These are phyloP conservation scores for Boletus speciosus DNA, from an alignment of 768 basidiomycete species.

Conservation along the genomic window DNA sequence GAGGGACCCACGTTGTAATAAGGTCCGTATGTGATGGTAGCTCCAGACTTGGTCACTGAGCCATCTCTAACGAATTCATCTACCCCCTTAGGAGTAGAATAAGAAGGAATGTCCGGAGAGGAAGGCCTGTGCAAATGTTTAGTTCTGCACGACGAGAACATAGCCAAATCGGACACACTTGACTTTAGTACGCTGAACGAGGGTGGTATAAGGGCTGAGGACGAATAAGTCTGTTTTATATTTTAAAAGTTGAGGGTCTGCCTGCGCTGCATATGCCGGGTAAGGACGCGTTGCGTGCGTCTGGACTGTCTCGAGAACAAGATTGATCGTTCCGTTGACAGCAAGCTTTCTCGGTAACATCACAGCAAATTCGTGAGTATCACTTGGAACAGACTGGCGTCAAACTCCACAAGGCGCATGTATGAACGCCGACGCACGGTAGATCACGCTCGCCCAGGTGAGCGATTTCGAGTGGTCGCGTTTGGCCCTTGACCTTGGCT, in stretches of 20 bases:
- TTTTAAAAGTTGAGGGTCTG: conserved; percentile 74
- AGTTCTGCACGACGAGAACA: neutral
- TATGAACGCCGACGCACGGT: conserved; percentile 42
- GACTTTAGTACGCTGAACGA: conserved; percentile 83
- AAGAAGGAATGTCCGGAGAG: conserved; percentile 65
- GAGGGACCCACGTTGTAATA: conserved; percentile 73
- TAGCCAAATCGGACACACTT: conserved; percentile 48
- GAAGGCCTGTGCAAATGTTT: conserved; percentile 50
- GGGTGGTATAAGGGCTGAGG: conserved; percentile 77
- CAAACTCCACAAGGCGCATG: conserved; percentile 5
- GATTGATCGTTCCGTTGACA: conserved; percentile 59
- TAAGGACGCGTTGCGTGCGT: conserved; percentile 76
- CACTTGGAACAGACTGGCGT: conserved; percentile 33
- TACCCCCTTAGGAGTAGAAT: conserved; percentile 61
- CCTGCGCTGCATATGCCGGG: conserved; percentile 70
- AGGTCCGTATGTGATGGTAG: conserved; percentile 86
- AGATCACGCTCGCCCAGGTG: conserved; percentile 47
- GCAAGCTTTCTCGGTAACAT: conserved; percentile 58
- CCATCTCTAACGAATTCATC: conserved; percentile 59
- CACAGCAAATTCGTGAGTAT: conserved; percentile 56
- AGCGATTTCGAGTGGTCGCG: conserved; percentile 46
- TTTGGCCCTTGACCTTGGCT: conserved; percentile 73
- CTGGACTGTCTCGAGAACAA: conserved; percentile 77
- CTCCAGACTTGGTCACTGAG: conserved; percentile 67
- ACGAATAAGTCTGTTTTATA: conserved; percentile 78